Evolutionary conservation across 2,329 filamentous ascomycete genomes (phyloP), one percentile per base, ranked within the genome.

Genomic region (Trichocomaceae sp.): DNA sequence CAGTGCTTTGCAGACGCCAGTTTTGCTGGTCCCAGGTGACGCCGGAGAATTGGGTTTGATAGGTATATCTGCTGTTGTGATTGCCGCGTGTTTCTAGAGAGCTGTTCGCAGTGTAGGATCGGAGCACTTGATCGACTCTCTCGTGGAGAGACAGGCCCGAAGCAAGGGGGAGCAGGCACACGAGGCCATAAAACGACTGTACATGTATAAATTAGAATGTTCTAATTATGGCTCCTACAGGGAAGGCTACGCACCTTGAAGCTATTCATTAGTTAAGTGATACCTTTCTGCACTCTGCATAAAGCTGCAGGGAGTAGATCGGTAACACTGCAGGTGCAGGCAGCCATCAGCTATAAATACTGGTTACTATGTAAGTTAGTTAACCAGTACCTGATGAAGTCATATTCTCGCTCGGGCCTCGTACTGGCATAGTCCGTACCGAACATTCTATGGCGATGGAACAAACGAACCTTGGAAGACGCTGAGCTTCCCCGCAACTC

Each of bases 1-100:
- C 65, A 10, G 73, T 78, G 9, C 80, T 83, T 5, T 72, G 75
- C 20, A 85, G 68, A 13, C 72, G 66, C 82, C 82, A 85, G 39
- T 77, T 76, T 20, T 75, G 72, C 57, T 83, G 76, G 64, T 84
- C 79, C 81, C 81, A 85, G 2, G 76, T 78, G 17, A 83, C 79
- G 42, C 76, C 72, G 5, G 71, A 62, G 60, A 81, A 82, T 44
- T 71, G 72, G 0, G 79, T 81, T 12, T 52, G 29, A 20, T 47
- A 52, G 42, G 15, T 52, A 9, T 39, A 29, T 26, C 60, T 60
- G 17, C 13, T 5, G 26, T 19, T 29, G n/a, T 29, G 26, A 29
- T 5, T 5, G 26, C 10, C 26, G 26, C 52, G 46, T 1, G 47
- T 22, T 15, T 49, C 19, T n/a, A 54, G 46, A 9, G 7, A 17